These are phyloP conservation scores for Collybia nuda DNA, from an alignment of 768 basidiomycete species.

Conservation along the genomic window DNA sequence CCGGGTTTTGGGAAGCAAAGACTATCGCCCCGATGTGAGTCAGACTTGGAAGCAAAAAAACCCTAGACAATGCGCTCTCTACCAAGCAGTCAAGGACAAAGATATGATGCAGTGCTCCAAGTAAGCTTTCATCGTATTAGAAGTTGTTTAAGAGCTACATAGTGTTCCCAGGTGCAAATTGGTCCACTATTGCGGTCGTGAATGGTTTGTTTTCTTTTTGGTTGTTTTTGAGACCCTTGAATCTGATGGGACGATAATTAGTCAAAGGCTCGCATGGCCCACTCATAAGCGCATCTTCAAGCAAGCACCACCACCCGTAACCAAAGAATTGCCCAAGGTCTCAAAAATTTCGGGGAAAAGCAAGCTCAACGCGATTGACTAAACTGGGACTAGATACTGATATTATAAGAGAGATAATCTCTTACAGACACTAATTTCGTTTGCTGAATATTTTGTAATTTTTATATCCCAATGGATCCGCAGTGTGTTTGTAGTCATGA, in stretches of 20 bases:
- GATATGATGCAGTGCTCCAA: neutral
- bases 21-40: neutral
- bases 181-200: neutral
- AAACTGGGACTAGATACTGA: too few relatives aligned
- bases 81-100: neutral
- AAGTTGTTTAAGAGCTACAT: neutral
- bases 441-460: neutral
- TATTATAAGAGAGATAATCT: too few relatives aligned
- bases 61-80: neutral
- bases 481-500: neutral
- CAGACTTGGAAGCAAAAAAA: neutral
- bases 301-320: neutral
- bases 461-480: neutral
- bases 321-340: too few relatives aligned
- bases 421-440: too few relatives aligned
- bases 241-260: neutral
- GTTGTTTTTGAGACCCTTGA: too few relatives aligned
- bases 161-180: neutral
- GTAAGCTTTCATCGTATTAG: neutral
- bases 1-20: neutral
- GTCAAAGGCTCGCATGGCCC: constrained; percentile 1
- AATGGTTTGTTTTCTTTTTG: neutral
- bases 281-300: neutral
- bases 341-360: too few relatives aligned
- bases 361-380: neutral